Evolutionary conservation across 2,329 filamentous ascomycete species (phyloP).

Genomic region (Rutstroemia sp.): DNA sequence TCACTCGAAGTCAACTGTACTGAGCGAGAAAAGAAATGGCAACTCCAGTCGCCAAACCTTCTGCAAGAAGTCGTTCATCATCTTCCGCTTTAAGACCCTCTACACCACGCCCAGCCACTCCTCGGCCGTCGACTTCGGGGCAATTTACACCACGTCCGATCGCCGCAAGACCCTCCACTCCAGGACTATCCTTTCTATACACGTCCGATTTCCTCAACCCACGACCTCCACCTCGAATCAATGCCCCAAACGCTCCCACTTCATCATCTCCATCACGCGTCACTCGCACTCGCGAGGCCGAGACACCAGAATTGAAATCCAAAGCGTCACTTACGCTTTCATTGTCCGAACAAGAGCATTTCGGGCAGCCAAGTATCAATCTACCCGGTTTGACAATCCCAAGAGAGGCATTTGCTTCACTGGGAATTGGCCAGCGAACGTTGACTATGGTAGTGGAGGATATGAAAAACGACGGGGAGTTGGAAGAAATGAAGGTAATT

Average conservation of each 20-base stretch:
- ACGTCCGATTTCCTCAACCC: background rate
- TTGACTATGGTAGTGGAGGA: background rate
- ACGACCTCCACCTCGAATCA: background rate
- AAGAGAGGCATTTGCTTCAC: background rate
- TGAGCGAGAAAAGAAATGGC: background rate
- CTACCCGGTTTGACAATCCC: background rate
- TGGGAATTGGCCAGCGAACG: conserved; percentile 1
- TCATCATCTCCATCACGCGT: background rate
- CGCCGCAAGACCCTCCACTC: background rate
- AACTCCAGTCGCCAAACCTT: background rate
- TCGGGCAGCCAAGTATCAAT: conserved; percentile 4
- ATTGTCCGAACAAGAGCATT: background rate
- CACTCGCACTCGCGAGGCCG: background rate
- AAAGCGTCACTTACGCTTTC: conserved; percentile 4
- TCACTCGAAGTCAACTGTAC: background rate
- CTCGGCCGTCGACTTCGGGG: background rate
- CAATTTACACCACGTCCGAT: background rate
- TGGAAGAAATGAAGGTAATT: background rate
- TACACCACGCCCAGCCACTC: too few relatives aligned
- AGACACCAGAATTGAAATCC: background rate
- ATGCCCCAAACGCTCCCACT: background rate
- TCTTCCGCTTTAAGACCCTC: too few relatives aligned
- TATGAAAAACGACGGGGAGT: background rate
- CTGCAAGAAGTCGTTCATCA: too few relatives aligned
- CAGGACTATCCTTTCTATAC: background rate